Conservation (phyloP, 1,284 basidiomycete species). For the Ustanciosporium gigantosporum region DNA sequence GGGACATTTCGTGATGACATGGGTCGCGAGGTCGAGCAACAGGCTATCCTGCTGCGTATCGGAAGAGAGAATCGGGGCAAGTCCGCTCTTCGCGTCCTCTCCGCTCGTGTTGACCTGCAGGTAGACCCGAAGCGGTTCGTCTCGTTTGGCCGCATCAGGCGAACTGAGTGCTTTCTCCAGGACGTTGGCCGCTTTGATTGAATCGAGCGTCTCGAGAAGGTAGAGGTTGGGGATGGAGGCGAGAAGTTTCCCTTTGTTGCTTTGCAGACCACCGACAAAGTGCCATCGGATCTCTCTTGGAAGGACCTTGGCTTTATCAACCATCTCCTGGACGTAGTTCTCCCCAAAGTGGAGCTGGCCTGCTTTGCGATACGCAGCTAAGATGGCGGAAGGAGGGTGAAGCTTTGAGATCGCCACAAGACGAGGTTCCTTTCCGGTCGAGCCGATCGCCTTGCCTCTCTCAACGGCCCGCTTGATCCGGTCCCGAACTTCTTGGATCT, state of each 20-base stretch:
- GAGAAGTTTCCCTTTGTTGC: constrained; percentile 90
- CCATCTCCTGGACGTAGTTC: constrained; percentile 94
- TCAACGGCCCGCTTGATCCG: constrained; percentile 27
- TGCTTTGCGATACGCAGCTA: constrained; percentile 64
- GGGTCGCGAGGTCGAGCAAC: constrained; percentile 71
- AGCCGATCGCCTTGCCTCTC: constrained; percentile 28
- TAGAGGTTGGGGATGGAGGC: constrained; percentile 86
- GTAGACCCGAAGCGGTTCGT: constrained; percentile 73
- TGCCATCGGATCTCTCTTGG: constrained; percentile 73
- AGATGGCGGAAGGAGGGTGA: constrained; percentile 84
- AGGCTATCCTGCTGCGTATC: constrained; percentile 37
- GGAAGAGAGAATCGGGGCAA: constrained; percentile 67
- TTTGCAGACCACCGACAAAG: constrained; percentile 92
- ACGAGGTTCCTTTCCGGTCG: constrained; percentile 57
- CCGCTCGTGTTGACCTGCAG: constrained; percentile 93
- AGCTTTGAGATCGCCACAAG: constrained; percentile 93
- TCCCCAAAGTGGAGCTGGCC: constrained; percentile 93
- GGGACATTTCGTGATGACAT: constrained; percentile 76
- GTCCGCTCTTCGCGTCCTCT: constrained; percentile 85
- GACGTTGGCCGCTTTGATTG: constrained; percentile 77
- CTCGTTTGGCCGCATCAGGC: constrained; percentile 60
- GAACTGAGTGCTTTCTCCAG: constrained; percentile 76
- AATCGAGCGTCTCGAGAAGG: constrained; percentile 87
- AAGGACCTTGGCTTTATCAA: constrained; percentile 68
- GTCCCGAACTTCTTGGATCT: constrained; percentile 26